Percentiles rank a stretch among this genome's conserved stretches.
Evolutionary conservation across 352 stramenopile species (phyloP).

Genomic region (Phytophthora chlamydospora): DNA sequence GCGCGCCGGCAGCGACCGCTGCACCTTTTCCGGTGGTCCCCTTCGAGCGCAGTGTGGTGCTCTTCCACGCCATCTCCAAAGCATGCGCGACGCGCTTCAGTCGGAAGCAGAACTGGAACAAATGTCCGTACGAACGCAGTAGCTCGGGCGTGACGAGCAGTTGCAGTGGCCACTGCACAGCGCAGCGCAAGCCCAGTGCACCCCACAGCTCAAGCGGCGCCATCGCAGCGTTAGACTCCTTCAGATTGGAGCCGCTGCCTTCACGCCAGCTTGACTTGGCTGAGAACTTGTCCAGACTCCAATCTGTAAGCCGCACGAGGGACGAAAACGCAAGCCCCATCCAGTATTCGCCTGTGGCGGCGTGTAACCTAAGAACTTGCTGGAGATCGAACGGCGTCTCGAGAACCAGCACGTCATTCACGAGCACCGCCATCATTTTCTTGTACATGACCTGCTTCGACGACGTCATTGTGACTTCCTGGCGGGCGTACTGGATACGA

Average conservation of each 20-base stretch:
- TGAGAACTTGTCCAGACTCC: slow-evolving; percentile 64
- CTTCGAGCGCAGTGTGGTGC: slow-evolving; percentile 41
- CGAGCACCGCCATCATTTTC: slow-evolving; percentile 49
- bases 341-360: slow-evolving; percentile 54
- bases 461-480: slow-evolving; percentile 39
- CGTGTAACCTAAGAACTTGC: slow-evolving; percentile 44
- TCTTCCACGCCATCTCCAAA: slow-evolving; percentile 73
- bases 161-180: slow-evolving; percentile 71
- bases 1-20: slow-evolving; percentile 34
- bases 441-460: slow-evolving; percentile 56
- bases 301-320: slow-evolving; percentile 43
- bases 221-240: slow-evolving; percentile 43
- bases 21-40: slow-evolving; percentile 11
- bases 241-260: slow-evolving; percentile 25
- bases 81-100: slow-evolving; percentile 75
- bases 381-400: slow-evolving; percentile 58
- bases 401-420: slow-evolving; percentile 53
- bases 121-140: slow-evolving; percentile 61
- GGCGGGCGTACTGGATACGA: slow-evolving; percentile 55
- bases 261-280: slow-evolving; percentile 39
- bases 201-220: slow-evolving; percentile 67
- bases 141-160: slow-evolving; percentile 63
- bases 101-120: slow-evolving; percentile 85
- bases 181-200: slow-evolving; percentile 52
- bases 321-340: slow-evolving; percentile 56